Percentiles rank a stretch among this genome's conserved stretches.
Conservation (phyloP, 371 early-diverging fungal genomes). For the Mortierella sp. region DNA sequence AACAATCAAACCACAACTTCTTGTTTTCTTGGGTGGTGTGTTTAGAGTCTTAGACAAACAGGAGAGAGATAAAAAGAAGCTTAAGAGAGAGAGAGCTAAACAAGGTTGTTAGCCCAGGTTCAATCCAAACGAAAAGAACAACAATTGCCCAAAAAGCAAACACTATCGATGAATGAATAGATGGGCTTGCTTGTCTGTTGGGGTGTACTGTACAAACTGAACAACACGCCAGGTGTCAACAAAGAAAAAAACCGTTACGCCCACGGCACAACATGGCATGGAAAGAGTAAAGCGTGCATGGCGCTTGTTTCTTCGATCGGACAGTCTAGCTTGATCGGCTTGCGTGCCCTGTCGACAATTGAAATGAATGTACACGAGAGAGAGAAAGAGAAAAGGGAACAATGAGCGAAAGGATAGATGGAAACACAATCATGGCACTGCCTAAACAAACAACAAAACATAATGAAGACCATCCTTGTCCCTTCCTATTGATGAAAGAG, state of each 20-base stretch:
- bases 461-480: too few relatives aligned
- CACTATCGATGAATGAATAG: neutral
- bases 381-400: too few relatives aligned
- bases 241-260: slow-evolving; percentile 1
- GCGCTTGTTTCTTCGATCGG: neutral
- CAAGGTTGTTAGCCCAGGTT: neutral
- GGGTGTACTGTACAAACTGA: neutral
- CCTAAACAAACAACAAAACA: neutral
- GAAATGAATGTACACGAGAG: neutral
- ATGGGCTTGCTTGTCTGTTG: neutral
- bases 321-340: slow-evolving; percentile 2
- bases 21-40: neutral
- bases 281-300: neutral
- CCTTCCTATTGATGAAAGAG: too few relatives aligned
- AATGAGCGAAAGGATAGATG: neutral
- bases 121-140: neutral
- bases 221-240: neutral
- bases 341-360: neutral
- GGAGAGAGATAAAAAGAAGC: neutral
- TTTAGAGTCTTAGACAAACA: too few relatives aligned
- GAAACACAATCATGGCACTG: neutral
- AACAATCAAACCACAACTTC: neutral
- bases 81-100: neutral
- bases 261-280: neutral
- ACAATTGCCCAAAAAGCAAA: neutral